phyloP scores from a whole-genome alignment of 2,329 filamentous ascomycete genomes.

The Lithohypha guttulata region DNA sequence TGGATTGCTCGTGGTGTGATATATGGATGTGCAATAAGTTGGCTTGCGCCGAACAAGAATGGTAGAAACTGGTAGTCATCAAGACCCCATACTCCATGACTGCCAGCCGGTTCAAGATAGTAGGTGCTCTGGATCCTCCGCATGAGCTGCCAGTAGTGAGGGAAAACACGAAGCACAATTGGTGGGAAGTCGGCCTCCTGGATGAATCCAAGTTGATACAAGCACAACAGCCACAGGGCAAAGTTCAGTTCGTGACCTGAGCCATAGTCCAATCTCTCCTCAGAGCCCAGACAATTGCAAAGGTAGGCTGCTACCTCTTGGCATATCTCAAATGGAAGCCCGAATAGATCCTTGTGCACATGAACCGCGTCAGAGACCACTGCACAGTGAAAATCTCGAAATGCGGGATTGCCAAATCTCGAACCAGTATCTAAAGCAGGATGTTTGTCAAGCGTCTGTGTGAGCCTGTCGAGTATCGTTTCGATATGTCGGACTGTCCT shows the following conservation, averaged over 20 bases:
- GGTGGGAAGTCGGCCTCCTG: conserved; percentile 56
- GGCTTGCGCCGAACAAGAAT: conserved; percentile 87
- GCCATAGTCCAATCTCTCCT: conserved; percentile 83
- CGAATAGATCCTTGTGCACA: conserved; percentile 34
- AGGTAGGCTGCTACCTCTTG: conserved; percentile 72
- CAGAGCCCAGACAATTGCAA: conserved; percentile 72
- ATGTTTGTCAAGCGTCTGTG: conserved; percentile 53
- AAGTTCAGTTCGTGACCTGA: conserved; percentile 98
- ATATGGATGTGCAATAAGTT: conserved; percentile 73
- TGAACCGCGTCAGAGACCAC: conserved; percentile 29
- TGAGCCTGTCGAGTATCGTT: conserved; percentile 57
- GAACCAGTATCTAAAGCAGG: conserved; percentile 84
- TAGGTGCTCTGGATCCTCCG: conserved; percentile 80
- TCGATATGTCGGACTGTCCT: conserved; percentile 54
- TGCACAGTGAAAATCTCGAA: conserved; percentile 63
- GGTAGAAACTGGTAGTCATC: conserved; percentile 97
- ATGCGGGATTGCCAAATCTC: conserved; percentile 88
- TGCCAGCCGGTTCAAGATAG: conserved; percentile 92
- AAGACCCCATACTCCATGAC: conserved; percentile 93
- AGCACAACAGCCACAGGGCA: conserved; percentile 87
- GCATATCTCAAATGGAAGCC: conserved; percentile 40
- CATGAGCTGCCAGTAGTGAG: conserved; percentile 76
- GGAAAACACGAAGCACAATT: conserved; percentile 67
- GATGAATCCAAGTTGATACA: conserved; percentile 66
- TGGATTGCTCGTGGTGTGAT: conserved; percentile 75